phyloP scores from a whole-genome alignment of 2,329 filamentous ascomycete species.

The Biscogniauxia mediterranea region DNA sequence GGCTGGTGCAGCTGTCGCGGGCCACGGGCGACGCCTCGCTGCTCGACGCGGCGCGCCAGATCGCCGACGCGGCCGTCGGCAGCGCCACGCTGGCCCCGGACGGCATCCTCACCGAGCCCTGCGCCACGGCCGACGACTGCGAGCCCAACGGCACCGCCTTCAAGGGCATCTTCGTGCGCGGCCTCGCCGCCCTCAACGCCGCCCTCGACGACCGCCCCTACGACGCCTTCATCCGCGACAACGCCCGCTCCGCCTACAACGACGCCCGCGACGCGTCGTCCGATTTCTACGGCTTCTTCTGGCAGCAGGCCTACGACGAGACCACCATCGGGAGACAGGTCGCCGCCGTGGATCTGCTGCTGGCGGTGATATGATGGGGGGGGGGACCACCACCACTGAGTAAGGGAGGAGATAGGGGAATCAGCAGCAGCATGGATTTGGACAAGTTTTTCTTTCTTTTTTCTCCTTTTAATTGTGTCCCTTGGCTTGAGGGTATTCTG shows the following conservation, averaged over 20 bases:
- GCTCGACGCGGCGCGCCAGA: constrained; percentile 21
- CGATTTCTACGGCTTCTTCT: constrained; percentile 46
- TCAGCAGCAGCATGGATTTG: too few species aligned
- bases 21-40: constrained; percentile 33
- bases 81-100: constrained; percentile 37
- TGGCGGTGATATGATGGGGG: too few species aligned
- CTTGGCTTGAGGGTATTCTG: too few species aligned
- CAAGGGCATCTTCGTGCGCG: constrained; percentile 62
- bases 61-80: constrained; percentile 30
- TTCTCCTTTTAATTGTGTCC: too few species aligned
- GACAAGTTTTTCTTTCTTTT: too few species aligned
- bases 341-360: constrained; percentile 53
- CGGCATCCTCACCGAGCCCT: constrained; percentile 43
- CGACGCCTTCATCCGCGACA: constrained; percentile 44
- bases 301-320: constrained; percentile 49
- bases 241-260: constrained; percentile 53
- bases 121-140: constrained; percentile 33
- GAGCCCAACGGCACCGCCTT: constrained; percentile 48
- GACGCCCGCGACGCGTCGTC: constrained; percentile 38
- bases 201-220: constrained; percentile 44
- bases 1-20: constrained; percentile 50
- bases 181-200: constrained; percentile 49
- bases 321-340: constrained; percentile 50
- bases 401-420: too few species aligned
- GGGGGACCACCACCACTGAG: too few species aligned